Evolutionary conservation across 208 protist genomes (phyloP).

Genomic region (Polymyxa betae): DNA sequence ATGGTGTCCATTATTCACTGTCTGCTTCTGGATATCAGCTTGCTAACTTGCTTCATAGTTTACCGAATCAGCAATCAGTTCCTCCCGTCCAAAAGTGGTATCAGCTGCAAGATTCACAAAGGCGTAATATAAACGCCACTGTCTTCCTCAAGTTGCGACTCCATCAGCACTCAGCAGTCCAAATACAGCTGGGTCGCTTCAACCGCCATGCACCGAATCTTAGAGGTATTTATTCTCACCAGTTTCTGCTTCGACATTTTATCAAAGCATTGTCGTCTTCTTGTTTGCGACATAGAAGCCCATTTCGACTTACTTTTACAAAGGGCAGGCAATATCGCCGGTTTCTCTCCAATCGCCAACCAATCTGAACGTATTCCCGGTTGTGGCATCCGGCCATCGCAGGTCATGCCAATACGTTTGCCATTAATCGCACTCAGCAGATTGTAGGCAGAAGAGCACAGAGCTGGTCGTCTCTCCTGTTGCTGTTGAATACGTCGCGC

Average conservation of each 20-base stretch:
- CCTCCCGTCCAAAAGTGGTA: conserved; percentile 14
- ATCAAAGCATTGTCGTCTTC: too few species aligned
- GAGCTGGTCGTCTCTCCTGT: background rate
- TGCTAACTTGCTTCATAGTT: too few species aligned
- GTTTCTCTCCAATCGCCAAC: background rate
- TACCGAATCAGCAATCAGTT: background rate
- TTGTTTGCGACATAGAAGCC: too few species aligned
- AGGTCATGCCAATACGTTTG: background rate
- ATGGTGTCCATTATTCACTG: too few species aligned
- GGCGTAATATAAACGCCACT: background rate
- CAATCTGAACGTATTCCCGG: background rate
- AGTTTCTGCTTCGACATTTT: background rate
- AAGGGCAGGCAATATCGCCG: background rate
- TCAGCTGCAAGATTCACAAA: background rate
- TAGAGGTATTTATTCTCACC: background rate
- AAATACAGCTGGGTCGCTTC: background rate
- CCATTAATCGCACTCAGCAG: background rate
- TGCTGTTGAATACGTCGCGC: background rate
- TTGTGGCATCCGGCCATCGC: background rate
- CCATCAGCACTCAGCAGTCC: conserved; percentile 23
- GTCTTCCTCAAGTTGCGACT: conserved; percentile 35
- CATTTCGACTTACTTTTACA: background rate
- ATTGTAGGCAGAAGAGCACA: background rate
- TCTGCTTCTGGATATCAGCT: too few species aligned
- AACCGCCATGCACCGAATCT: background rate